Percentiles rank a stretch among this genome's conserved stretches.
These are phyloP conservation scores for Calonectria montana DNA, from an alignment of 2,329 filamentous ascomycete genomes.

Conservation along the genomic window DNA sequence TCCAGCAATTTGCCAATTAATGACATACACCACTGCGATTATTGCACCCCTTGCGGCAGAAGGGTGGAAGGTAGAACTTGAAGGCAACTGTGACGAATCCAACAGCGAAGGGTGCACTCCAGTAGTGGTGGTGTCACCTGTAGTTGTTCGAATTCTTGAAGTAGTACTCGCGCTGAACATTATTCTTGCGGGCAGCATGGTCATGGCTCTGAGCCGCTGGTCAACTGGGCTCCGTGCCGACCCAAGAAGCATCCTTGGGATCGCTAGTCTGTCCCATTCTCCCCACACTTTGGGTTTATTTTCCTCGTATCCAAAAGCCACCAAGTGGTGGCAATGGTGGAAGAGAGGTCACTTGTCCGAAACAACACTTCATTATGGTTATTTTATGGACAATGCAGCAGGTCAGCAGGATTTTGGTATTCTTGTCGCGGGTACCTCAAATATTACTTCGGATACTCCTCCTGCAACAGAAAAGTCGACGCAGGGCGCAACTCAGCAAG, in stretches of 20 bases:
- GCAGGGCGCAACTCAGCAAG: background rate
- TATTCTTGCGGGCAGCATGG: background rate
- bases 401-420: background rate
- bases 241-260: constrained; percentile 6
- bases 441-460: background rate
- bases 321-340: constrained; percentile 1
- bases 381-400: background rate
- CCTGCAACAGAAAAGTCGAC: background rate
- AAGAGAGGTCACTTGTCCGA: background rate
- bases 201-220: background rate
- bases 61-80: constrained; percentile 2
- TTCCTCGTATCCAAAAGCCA: background rate
- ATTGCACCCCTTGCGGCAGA: constrained; percentile 6
- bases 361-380: background rate
- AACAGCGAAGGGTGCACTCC: background rate
- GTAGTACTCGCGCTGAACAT: constrained; percentile 1
- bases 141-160: background rate
- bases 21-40: background rate
- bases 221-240: constrained; percentile 1
- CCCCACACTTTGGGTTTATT: background rate
- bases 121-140: background rate
- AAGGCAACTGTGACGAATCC: background rate
- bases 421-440: background rate
- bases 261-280: constrained; percentile 1
- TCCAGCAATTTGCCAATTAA: background rate